Conservation (phyloP, 2,329 filamentous ascomycete species). For the Xylaria sp. region DNA sequence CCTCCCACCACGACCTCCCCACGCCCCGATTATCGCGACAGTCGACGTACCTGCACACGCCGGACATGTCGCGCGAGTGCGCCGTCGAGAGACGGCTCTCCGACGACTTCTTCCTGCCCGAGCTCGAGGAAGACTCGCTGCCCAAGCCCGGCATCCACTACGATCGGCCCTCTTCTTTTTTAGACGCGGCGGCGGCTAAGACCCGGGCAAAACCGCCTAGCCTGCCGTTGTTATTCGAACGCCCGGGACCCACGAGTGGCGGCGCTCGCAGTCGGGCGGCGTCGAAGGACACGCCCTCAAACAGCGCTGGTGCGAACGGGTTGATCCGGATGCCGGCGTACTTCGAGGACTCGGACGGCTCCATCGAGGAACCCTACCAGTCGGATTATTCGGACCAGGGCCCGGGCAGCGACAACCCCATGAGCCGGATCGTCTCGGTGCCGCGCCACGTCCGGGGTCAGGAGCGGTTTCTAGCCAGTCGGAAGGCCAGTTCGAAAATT, state of each 20-base stretch:
- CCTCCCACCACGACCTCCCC: too few relatives aligned
- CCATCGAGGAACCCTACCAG: conserved; percentile 7
- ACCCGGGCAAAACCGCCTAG: conserved; percentile 24
- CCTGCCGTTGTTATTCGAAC: conserved; percentile 25
- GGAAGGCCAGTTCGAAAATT: conserved; percentile 3
- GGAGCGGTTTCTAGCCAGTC: conserved; percentile 6
- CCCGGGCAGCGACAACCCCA: conserved; percentile 26
- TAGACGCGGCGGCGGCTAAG: conserved; percentile 22
- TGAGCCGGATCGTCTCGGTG: conserved; percentile 14
- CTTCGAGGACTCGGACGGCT: conserved; percentile 21
- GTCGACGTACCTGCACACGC: conserved; percentile 1
- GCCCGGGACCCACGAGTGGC: background rate
- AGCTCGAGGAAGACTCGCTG: conserved; percentile 20
- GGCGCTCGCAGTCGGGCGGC: background rate
- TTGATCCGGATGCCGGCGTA: conserved; percentile 19
- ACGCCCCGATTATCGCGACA: background rate
- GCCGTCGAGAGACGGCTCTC: conserved; percentile 5
- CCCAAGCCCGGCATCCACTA: conserved; percentile 21
- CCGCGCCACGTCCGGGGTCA: conserved; percentile 4
- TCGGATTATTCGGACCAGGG: conserved; percentile 24
- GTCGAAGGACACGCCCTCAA: background rate
- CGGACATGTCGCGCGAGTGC: conserved; percentile 5
- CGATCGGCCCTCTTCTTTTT: conserved; percentile 29
- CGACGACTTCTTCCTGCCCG: conserved; percentile 23
- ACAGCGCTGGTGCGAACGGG: conserved; percentile 1